Evolutionary conservation across 495 filamentous ascomycete genomes (phyloP).

Genomic region (Tirmania nivea): DNA sequence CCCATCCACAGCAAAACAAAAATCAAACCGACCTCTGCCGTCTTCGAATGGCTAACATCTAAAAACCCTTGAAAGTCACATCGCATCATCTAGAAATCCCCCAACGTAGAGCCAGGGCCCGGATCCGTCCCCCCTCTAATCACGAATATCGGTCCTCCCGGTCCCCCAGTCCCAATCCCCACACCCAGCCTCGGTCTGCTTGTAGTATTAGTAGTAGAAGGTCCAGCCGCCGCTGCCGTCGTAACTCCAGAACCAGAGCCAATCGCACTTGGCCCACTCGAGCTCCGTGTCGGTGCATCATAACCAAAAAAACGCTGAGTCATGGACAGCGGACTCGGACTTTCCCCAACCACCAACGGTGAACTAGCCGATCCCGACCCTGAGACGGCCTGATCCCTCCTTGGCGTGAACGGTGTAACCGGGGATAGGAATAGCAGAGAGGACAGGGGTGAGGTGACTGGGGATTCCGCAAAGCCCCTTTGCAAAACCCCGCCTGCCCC

Average conservation of each 20-base stretch:
- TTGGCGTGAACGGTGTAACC: too few species aligned
- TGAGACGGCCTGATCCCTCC: too few species aligned
- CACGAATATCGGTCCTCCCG: constrained; percentile 15
- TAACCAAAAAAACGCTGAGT: not conserved
- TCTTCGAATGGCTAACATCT: too few species aligned
- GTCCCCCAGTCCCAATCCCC: constrained; percentile 9
- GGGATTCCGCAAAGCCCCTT: not conserved
- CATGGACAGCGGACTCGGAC: not conserved
- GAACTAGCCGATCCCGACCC: too few species aligned
- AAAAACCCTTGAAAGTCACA: too few species aligned
- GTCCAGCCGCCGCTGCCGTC: not conserved
- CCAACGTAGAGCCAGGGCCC: not conserved
- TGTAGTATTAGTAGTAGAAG: not conserved
- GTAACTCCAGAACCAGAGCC: not conserved
- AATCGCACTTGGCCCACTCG: too few species aligned
- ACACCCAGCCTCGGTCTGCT: constrained; percentile 6
- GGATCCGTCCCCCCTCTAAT: constrained; percentile 10
- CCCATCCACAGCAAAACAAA: too few species aligned
- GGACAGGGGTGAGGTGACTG: not conserved
- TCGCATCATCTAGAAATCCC: too few species aligned
- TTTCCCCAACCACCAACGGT: not conserved
- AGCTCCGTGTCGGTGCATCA: too few species aligned
- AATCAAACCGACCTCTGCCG: too few species aligned
- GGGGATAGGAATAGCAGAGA: too few species aligned
- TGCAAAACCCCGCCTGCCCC: too few species aligned